These are phyloP conservation scores for Paraglomus occultum DNA, from an alignment of 192 early-diverging fungal species.

Conservation along the genomic window DNA sequence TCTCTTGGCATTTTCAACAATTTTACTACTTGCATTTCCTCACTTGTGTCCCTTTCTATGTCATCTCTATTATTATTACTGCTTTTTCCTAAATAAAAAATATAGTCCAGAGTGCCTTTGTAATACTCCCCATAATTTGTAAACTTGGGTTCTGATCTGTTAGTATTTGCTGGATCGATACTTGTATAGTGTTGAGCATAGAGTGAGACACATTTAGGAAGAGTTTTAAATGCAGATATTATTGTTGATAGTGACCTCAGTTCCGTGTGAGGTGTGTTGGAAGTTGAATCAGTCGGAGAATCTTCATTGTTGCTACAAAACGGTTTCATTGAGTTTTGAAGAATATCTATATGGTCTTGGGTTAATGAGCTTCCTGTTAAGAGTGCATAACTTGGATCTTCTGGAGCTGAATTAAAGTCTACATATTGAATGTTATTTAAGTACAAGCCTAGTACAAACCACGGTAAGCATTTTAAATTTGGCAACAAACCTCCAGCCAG, in stretches of 20 bases:
- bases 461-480: no score
- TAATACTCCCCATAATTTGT: slow-evolving; percentile 5
- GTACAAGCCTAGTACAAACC: no score
- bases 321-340: slow-evolving; percentile 12
- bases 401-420: slow-evolving; percentile 21
- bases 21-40: background rate
- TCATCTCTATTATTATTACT: background rate
- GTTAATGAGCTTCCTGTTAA: background rate
- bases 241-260: background rate
- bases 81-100: background rate
- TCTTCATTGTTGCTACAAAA: background rate
- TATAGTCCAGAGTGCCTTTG: slow-evolving; percentile 23
- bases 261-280: background rate
- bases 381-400: slow-evolving; percentile 21
- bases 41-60: background rate
- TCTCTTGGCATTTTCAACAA: slow-evolving; percentile 20
- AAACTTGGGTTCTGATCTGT: slow-evolving; percentile 8
- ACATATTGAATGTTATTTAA: background rate
- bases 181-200: slow-evolving; percentile 8
- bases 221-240: slow-evolving; percentile 1
- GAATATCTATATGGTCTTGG: background rate
- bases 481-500: slow-evolving; percentile 15
- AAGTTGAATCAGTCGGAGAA: no score
- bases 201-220: slow-evolving; percentile 23
- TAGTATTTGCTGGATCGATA: slow-evolving; percentile 18